phyloP scores from a whole-genome alignment of 2,329 filamentous ascomycete species.

The Didymella lethalis region DNA sequence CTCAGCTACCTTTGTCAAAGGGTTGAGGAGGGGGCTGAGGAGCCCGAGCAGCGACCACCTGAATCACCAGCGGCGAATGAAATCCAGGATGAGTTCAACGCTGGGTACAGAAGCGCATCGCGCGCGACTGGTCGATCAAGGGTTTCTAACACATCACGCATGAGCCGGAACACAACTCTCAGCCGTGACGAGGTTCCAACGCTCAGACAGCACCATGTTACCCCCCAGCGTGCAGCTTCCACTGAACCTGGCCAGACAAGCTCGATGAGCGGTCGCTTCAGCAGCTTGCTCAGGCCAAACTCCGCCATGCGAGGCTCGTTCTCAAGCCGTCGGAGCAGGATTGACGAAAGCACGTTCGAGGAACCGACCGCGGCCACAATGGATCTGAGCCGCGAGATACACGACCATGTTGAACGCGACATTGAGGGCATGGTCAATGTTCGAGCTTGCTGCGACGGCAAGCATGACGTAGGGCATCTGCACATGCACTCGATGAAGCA shows the following conservation, averaged over 20 bases:
- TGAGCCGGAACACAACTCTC: constrained; percentile 63
- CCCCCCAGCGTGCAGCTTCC: constrained; percentile 40
- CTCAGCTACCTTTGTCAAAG: constrained; percentile 90
- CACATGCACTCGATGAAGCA: constrained; percentile 42
- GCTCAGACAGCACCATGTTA: constrained; percentile 55
- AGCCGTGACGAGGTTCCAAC: constrained; percentile 53
- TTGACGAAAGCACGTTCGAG: constrained; percentile 55
- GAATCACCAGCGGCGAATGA: constrained; percentile 65
- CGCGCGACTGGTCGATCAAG: constrained; percentile 60
- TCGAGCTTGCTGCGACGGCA: constrained; percentile 95
- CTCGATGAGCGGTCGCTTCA: constrained; percentile 57
- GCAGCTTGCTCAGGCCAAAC: constrained; percentile 55
- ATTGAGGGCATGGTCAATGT: constrained; percentile 90
- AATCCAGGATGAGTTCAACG: constrained; percentile 79
- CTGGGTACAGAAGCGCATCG: constrained; percentile 61
- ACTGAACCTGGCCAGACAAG: constrained; percentile 47
- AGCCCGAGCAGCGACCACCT: constrained; percentile 60
- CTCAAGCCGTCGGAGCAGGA: constrained; percentile 56
- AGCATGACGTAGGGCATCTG: constrained; percentile 61
- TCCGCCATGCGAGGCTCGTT: constrained; percentile 59
- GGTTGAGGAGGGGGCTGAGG: constrained; percentile 58
- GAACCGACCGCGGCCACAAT: constrained; percentile 75
- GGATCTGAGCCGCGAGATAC: constrained; percentile 76
- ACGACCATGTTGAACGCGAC: constrained; percentile 78
- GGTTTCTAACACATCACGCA: constrained; percentile 78